Percentiles rank a stretch among this genome's conserved stretches.
phyloP scores from a whole-genome alignment of 371 early-diverging fungal genomes.

The Mortierella sp. region DNA sequence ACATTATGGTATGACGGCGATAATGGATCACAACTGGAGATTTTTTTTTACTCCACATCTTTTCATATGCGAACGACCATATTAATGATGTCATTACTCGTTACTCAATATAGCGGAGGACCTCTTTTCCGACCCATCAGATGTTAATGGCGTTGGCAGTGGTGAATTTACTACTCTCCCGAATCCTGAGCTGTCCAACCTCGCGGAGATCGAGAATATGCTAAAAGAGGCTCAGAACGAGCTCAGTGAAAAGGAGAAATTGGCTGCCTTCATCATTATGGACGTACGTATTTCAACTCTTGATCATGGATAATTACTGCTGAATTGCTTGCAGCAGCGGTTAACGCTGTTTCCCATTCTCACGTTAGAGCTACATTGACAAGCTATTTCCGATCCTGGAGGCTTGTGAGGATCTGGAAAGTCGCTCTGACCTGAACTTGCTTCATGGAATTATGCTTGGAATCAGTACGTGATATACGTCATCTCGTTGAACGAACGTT shows the following conservation, averaged over 20 bases:
- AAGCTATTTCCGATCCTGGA: constrained; percentile 81
- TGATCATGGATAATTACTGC: neutral
- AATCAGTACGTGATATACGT: constrained; percentile 69
- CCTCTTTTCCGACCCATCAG: constrained; percentile 50
- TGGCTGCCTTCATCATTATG: constrained; percentile 61
- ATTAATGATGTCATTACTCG: neutral
- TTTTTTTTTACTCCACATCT: neutral
- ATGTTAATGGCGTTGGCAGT: constrained; percentile 42
- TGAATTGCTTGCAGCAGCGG: neutral
- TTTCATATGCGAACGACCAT: neutral
- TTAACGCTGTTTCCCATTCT: constrained; percentile 1
- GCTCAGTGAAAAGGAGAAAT: constrained; percentile 63
- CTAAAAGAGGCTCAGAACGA: constrained; percentile 62
- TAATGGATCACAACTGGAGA: neutral
- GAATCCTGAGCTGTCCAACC: constrained; percentile 71
- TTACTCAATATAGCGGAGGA: constrained; percentile 28
- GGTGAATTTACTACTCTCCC: constrained; percentile 64
- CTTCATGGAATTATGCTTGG: constrained; percentile 79
- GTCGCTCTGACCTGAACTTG: constrained; percentile 73
- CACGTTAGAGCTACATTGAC: constrained; percentile 73
- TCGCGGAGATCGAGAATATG: constrained; percentile 69
- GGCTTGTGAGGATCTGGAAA: constrained; percentile 88
- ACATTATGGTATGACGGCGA: constrained; percentile 37
- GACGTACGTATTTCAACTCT: constrained; percentile 55
- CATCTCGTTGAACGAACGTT: neutral